Evolutionary conservation across 2,329 filamentous ascomycete genomes (phyloP).

Genomic region (Hirsutella minnesotensis): DNA sequence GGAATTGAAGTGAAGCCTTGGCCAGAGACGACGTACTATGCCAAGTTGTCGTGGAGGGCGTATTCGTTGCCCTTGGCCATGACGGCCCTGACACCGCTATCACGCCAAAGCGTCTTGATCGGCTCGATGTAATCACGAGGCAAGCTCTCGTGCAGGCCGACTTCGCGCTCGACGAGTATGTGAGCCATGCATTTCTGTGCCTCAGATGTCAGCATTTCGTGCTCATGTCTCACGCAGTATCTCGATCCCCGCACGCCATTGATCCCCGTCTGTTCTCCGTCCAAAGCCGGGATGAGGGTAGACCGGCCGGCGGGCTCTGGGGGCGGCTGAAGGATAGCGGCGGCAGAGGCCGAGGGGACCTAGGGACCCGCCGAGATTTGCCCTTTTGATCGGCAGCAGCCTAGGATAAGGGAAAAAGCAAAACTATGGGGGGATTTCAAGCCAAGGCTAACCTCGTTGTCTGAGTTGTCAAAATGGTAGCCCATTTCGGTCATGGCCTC

Average conservation of each 20-base stretch:
- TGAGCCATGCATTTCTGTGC: conserved; percentile 63
- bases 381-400: too few relatives aligned
- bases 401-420: not conserved
- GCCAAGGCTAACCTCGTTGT: conserved; percentile 56
- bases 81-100: conserved; percentile 73
- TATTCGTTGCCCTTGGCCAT: conserved; percentile 93
- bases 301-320: too few relatives aligned
- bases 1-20: too few relatives aligned
- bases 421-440: too few relatives aligned
- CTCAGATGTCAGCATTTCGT: conserved; percentile 22
- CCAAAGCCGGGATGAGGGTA: too few relatives aligned
- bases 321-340: too few relatives aligned
- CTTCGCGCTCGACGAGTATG: conserved; percentile 69
- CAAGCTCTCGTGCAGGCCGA: conserved; percentile 70
- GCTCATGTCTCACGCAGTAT: conserved; percentile 12
- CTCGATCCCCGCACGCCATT: not conserved
- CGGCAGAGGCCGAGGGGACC: too few relatives aligned
- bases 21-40: conserved; percentile 62
- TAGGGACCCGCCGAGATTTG: too few relatives aligned
- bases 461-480: conserved; percentile 65
- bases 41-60: conserved; percentile 87
- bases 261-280: too few relatives aligned
- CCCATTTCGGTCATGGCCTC: conserved; percentile 82
- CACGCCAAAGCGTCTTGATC: conserved; percentile 74
- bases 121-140: conserved; percentile 67